Evolutionary conservation across 345 rosid genomes (phyloP).

Genomic region (Moringa oleifera): DNA sequence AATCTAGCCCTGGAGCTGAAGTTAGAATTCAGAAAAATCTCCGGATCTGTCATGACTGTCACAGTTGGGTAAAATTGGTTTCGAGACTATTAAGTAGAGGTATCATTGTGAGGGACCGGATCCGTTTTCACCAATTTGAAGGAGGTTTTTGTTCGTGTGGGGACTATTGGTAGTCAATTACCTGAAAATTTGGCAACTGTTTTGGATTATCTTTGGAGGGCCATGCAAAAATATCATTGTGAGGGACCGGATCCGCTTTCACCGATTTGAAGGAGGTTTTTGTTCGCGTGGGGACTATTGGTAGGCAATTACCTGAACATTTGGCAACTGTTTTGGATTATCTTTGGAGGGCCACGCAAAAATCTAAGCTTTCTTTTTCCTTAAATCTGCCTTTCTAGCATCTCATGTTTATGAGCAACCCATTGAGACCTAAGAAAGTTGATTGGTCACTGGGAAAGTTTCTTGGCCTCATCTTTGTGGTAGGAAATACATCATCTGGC

Average conservation of each 20-base stretch:
- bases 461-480: no score
- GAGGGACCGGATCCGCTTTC: constrained; percentile 81
- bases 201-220: neutral
- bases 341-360: constrained; percentile 21
- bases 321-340: neutral
- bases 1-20: constrained; percentile 60
- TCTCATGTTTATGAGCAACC: no score
- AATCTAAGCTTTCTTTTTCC: no score
- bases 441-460: no score
- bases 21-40: constrained; percentile 70
- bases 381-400: no score
- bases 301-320: constrained; percentile 23
- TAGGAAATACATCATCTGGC: no score
- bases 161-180: constrained; percentile 53
- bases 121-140: constrained; percentile 79
- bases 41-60: constrained; percentile 76
- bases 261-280: constrained; percentile 64
- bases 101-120: constrained; percentile 65
- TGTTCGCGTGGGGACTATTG: constrained; percentile 79
- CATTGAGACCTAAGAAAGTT: no score
- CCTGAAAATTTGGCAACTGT: neutral
- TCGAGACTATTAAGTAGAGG: constrained; percentile 56
- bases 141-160: constrained; percentile 70
- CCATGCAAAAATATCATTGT: constrained; percentile 56
- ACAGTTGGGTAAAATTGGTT: constrained; percentile 64